A percentile compares a stretch with the other conserved stretches of the same genome.
Evolutionary conservation across 345 rosid genomes (phyloP).

Genomic region (Murraya koenigii): DNA sequence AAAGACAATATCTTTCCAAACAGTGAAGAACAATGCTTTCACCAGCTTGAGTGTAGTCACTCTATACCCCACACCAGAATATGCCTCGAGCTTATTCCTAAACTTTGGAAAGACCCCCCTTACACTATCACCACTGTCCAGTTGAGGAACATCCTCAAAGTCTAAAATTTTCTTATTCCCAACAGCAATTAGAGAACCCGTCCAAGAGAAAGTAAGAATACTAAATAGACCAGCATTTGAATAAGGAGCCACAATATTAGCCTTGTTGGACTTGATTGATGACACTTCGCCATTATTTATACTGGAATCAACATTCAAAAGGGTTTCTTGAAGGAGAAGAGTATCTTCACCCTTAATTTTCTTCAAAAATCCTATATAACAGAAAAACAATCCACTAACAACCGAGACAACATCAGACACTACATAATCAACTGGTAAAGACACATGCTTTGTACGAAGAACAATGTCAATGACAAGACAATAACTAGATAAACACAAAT

Average conservation of each 20-base stretch:
- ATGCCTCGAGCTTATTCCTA: slow-evolving; percentile 42
- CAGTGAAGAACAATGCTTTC: slow-evolving; percentile 42
- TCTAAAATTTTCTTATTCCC: slow-evolving; percentile 60
- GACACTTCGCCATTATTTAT: slow-evolving; percentile 5
- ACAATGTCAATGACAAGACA: slow-evolving; percentile 37
- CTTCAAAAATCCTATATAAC: slow-evolving; percentile 10
- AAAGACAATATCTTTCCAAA: slow-evolving; percentile 44
- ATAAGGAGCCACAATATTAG: slow-evolving; percentile 43
- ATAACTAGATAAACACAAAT: slow-evolving; percentile 43
- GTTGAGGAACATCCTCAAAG: slow-evolving; percentile 67
- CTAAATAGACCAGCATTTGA: slow-evolving; percentile 45
- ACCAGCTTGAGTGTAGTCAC: slow-evolving; percentile 48
- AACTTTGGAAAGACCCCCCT: slow-evolving; percentile 34
- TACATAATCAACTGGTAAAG: slow-evolving; percentile 6
- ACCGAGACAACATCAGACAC: slow-evolving; percentile 19
- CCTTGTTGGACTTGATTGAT: slow-evolving; percentile 30
- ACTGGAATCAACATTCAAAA: slow-evolving; percentile 36
- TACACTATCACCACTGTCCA: slow-evolving; percentile 47
- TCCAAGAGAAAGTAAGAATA: slow-evolving; percentile 60
- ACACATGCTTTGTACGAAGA: neutral
- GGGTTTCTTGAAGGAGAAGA: slow-evolving; percentile 42
- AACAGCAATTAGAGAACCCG: slow-evolving; percentile 50
- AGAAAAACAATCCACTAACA: slow-evolving; percentile 20
- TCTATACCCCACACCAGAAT: slow-evolving; percentile 22
- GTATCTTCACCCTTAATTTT: slow-evolving; percentile 7